Conservation (phyloP, 169 alveolate species). For the Plasmodium coatneyi region DNA sequence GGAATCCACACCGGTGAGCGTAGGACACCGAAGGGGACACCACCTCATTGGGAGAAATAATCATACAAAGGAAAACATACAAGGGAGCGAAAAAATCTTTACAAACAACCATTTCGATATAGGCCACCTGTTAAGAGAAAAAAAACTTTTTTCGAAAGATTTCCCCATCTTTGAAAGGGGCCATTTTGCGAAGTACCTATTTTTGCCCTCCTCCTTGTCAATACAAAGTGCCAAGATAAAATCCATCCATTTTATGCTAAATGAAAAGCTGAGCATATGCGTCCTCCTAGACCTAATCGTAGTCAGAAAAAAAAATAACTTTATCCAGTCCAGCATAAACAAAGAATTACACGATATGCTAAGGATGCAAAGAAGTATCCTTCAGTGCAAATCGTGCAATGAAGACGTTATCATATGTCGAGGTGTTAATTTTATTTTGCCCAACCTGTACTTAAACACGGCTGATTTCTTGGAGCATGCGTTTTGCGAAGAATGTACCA, state of each 20-base stretch:
- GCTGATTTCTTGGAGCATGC: conserved; percentile 53
- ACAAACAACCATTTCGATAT: conserved; percentile 2
- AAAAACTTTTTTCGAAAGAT: conserved; percentile 3
- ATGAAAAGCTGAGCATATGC: conserved; percentile 14
- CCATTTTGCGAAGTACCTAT: conserved; percentile 19
- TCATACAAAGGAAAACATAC: background rate
- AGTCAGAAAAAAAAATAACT: background rate
- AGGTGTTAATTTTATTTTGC: conserved; percentile 51
- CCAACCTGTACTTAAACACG: conserved; percentile 21
- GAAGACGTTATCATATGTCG: conserved; percentile 6
- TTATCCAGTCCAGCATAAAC: conserved; percentile 23
- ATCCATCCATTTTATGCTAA: conserved; percentile 31
- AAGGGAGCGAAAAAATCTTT: background rate
- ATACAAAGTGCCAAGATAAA: conserved; percentile 38
- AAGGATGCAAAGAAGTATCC: conserved; percentile 7
- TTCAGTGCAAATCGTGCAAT: conserved; percentile 39
- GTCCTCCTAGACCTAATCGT: conserved; percentile 30
- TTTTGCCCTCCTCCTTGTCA: conserved; percentile 27
- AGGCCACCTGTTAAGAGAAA: background rate
- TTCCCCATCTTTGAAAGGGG: background rate
- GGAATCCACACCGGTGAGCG: background rate
- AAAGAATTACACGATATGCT: conserved; percentile 51
- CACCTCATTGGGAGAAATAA: background rate
- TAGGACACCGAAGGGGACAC: background rate
- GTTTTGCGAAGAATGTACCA: conserved; percentile 65